Percentiles rank a stretch among this genome's conserved stretches.
Conservation (phyloP, 805 yeast genomes). For the Yamadazyma akitaensis region DNA sequence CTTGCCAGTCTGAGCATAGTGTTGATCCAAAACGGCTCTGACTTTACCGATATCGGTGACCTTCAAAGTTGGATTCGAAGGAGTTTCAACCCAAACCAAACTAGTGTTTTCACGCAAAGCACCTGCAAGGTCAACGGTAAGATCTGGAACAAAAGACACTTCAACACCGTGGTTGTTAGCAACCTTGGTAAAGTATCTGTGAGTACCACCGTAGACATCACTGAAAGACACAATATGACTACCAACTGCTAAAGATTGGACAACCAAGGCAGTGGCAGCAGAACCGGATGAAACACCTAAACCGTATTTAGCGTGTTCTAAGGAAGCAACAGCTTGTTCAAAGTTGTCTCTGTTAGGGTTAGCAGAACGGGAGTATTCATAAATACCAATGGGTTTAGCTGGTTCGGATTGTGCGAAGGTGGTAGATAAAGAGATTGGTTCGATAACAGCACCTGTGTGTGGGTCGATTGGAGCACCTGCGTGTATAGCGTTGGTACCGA, state of each 20-base stretch:
- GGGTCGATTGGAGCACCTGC: constrained; percentile 73
- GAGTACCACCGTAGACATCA: constrained; percentile 91
- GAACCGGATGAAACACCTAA: constrained; percentile 84
- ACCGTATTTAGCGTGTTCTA: constrained; percentile 73
- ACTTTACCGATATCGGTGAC: constrained; percentile 72
- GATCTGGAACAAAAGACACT: constrained; percentile 62
- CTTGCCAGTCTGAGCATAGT: constrained; percentile 44
- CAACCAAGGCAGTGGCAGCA: constrained; percentile 73
- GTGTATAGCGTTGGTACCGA: constrained; percentile 82
- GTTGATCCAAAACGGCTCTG: constrained; percentile 47
- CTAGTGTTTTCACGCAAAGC: constrained; percentile 61
- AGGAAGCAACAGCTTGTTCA: constrained; percentile 73
- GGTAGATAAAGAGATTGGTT: constrained; percentile 78
- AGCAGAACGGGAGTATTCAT: constrained; percentile 81
- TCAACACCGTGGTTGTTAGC: constrained; percentile 76
- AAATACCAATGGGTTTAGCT: constrained; percentile 70
- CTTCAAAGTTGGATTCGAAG: constrained; percentile 82
- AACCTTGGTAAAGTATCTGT: constrained; percentile 83
- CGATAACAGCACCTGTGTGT: constrained; percentile 81
- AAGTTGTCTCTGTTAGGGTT: constrained; percentile 85
- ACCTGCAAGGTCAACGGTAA: constrained; percentile 54
- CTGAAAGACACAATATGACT: constrained; percentile 76
- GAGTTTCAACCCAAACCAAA: constrained; percentile 85
- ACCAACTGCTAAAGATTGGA: constrained; percentile 69
- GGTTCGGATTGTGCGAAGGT: constrained; percentile 82